Percentiles rank a stretch among this genome's conserved stretches.
These are phyloP conservation scores for Pontederia crassipes DNA, from an alignment of 176 grass and related monocot genomes.

Conservation along the genomic window DNA sequence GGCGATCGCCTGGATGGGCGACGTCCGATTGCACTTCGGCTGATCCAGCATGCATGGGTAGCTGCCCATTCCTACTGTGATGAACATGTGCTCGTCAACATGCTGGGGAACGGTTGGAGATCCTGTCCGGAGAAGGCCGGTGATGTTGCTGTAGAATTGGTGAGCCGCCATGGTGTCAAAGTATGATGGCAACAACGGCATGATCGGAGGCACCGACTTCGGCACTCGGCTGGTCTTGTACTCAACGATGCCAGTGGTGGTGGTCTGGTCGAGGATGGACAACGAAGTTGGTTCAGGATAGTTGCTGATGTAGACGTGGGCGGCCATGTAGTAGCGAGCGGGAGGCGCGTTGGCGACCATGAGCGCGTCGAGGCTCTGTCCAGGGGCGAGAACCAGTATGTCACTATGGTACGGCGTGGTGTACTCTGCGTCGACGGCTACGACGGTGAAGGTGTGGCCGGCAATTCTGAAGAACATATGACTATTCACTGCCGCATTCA, in stretches of 20 bases:
- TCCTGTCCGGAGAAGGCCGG: too few species aligned
- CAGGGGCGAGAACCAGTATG: background rate
- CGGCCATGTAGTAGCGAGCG: constrained; percentile 18
- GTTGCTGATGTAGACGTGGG: background rate
- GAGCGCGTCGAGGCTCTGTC: constrained; percentile 20
- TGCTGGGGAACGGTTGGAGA: background rate
- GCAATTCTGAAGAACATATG: too few species aligned
- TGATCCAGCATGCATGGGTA: background rate
- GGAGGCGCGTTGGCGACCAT: constrained; percentile 14
- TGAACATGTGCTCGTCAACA: background rate
- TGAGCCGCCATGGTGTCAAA: too few species aligned
- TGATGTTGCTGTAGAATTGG: too few species aligned
- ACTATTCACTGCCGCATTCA: too few species aligned
- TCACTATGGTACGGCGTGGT: constrained; percentile 19
- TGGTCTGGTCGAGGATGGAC: too few species aligned
- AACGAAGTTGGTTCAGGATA: too few species aligned
- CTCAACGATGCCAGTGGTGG: too few species aligned
- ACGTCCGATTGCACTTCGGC: background rate
- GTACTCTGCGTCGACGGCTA: constrained; percentile 5
- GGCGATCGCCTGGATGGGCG: background rate
- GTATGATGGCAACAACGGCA: too few species aligned
- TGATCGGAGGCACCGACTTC: too few species aligned
- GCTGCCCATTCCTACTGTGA: background rate
- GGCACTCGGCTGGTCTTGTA: too few species aligned
- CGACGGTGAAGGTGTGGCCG: too few species aligned